Evolutionary conservation across 345 rosid genomes (phyloP).

Genomic region (Pugionium dolabratum): DNA sequence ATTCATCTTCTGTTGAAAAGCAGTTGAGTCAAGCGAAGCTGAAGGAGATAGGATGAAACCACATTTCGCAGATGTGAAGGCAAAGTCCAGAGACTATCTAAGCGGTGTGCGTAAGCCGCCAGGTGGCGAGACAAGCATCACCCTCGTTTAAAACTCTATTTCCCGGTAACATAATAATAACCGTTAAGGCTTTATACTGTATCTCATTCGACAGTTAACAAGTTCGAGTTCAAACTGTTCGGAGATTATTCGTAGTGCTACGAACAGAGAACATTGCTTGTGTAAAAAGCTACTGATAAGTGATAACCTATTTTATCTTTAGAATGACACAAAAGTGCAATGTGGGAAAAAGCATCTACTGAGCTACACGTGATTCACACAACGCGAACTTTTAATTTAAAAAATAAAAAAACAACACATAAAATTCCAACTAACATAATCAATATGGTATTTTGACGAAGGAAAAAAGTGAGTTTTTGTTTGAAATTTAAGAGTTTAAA

Average conservation of each 20-base stretch:
- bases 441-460: neutral
- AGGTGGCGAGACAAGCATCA: conserved; percentile 94
- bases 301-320: neutral
- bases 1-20: conserved; percentile 61
- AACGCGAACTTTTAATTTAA: no score
- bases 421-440: no score
- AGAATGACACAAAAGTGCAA: no score
- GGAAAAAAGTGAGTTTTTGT: neutral
- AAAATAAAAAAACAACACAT: no score
- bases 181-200: conserved; percentile 21
- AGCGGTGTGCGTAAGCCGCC: conserved; percentile 99
- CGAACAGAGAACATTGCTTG: neutral
- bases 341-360: no score
- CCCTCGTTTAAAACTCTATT: conserved; percentile 59
- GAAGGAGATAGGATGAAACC: conserved; percentile 77
- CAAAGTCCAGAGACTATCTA: conserved; percentile 76
- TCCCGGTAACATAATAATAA: neutral
- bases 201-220: conserved; percentile 10
- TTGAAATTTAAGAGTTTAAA: neutral
- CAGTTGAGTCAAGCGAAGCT: conserved; percentile 69
- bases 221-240: neutral
- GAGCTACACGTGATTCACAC: no score
- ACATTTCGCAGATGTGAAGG: conserved; percentile 95
- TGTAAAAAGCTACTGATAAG: neutral
- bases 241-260: neutral